Percentiles rank a stretch among this genome's conserved stretches.
Conservation (phyloP, 1,284 basidiomycete genomes). For the Sanghuangporus baumii region DNA sequence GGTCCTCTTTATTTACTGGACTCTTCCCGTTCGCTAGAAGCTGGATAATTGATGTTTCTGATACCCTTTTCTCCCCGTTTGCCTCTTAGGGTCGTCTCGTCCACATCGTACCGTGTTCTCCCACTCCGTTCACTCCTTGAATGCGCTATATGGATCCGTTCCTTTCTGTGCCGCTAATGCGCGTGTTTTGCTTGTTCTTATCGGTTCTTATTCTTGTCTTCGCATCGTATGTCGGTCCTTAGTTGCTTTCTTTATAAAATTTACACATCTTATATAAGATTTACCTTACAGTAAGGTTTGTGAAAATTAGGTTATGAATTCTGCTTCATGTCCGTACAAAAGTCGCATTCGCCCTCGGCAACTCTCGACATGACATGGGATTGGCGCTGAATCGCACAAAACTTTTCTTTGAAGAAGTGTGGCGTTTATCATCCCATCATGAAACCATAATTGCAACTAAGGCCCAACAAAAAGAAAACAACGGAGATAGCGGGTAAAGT, state of each 20-base stretch:
- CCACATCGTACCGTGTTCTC: not conserved
- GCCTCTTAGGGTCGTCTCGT: not conserved
- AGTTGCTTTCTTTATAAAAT: slow-evolving; percentile 4
- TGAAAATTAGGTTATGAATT: too few relatives aligned
- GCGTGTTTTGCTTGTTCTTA: not conserved
- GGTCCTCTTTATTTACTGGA: not conserved
- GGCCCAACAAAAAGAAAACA: too few relatives aligned
- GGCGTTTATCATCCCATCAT: too few relatives aligned
- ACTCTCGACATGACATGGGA: too few relatives aligned
- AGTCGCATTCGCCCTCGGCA: too few relatives aligned
- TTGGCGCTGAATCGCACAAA: too few relatives aligned
- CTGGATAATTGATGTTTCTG: slow-evolving; percentile 1
- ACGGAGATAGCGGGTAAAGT: too few relatives aligned
- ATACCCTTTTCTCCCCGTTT: not conserved
- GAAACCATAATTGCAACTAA: too few relatives aligned
- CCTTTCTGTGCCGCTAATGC: not conserved
- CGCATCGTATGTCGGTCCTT: slow-evolving; percentile 12
- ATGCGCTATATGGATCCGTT: not conserved
- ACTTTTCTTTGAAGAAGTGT: too few relatives aligned
- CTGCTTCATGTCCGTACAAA: too few relatives aligned
- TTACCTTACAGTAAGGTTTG: too few relatives aligned
- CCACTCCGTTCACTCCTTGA: slow-evolving; percentile 9
- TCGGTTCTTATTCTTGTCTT: slow-evolving; percentile 1
- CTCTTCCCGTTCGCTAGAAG: slow-evolving; percentile 2
- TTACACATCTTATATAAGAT: not conserved